These are phyloP conservation scores for Venturia pyrina DNA, from an alignment of 2,329 filamentous ascomycete genomes.

Conservation along the genomic window DNA sequence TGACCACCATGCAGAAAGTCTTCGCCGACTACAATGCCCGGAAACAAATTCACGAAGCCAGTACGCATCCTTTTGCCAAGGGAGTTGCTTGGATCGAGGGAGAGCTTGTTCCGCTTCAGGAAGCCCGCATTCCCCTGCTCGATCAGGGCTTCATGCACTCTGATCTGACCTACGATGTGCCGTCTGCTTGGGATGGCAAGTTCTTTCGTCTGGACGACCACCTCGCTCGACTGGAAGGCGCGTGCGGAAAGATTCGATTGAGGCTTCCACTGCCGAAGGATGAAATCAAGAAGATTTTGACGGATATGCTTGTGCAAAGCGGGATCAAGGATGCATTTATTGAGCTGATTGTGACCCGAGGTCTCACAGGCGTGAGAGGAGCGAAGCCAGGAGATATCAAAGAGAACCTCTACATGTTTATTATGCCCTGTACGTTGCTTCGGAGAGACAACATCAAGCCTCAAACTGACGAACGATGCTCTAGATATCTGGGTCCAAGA, in stretches of 20 bases:
- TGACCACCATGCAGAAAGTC: slow-evolving; percentile 36
- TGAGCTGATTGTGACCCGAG: slow-evolving; percentile 42
- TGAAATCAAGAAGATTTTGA: slow-evolving; percentile 30
- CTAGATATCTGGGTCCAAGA: slow-evolving; percentile 40
- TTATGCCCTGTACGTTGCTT: slow-evolving; percentile 28
- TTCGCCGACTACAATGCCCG: slow-evolving; percentile 30
- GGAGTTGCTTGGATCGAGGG: slow-evolving; percentile 41
- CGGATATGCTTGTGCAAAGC: slow-evolving; percentile 37
- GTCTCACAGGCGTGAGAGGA: slow-evolving; percentile 33
- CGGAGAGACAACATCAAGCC: neutral
- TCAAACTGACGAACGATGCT: neutral
- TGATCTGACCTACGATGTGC: slow-evolving; percentile 44
- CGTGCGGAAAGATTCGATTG: slow-evolving; percentile 38
- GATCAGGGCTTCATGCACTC: slow-evolving; percentile 45
- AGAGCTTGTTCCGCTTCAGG: slow-evolving; percentile 31
- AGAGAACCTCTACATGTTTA: slow-evolving; percentile 39
- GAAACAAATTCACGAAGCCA: slow-evolving; percentile 22
- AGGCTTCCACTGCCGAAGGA: slow-evolving; percentile 31
- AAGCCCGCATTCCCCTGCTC: slow-evolving; percentile 40
- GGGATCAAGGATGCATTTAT: slow-evolving; percentile 42
- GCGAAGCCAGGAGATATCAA: slow-evolving; percentile 24
- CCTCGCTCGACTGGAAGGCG: slow-evolving; percentile 33
- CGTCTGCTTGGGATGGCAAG: slow-evolving; percentile 41
- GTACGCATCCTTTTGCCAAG: slow-evolving; percentile 30
- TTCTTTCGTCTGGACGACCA: slow-evolving; percentile 45